Conservation (phyloP, 805 yeast species). For the Candida nitratophila region DNA sequence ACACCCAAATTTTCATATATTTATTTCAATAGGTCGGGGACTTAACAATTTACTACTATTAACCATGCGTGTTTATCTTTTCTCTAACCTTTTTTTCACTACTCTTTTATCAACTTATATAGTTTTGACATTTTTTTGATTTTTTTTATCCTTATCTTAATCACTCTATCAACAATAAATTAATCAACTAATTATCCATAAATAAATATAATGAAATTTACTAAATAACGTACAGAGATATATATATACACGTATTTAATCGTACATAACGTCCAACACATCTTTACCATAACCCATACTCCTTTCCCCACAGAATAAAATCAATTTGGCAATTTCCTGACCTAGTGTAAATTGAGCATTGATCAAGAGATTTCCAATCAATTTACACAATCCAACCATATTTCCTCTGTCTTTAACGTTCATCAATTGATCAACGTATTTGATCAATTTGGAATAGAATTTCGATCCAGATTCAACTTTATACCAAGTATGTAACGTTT, state of each 20-base stretch:
- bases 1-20: too few relatives aligned
- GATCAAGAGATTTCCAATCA: constrained; percentile 33
- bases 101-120: too few relatives aligned
- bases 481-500: constrained; percentile 26
- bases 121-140: too few relatives aligned
- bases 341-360: constrained; percentile 50
- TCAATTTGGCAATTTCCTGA: constrained; percentile 45
- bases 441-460: constrained; percentile 35
- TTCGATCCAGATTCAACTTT: constrained; percentile 25
- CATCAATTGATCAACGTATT: constrained; percentile 33
- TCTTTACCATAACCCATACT: constrained; percentile 41
- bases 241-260: neutral
- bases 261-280: constrained; percentile 47
- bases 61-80: too few relatives aligned
- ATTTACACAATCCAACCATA: constrained; percentile 47
- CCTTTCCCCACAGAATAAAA: constrained; percentile 48
- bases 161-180: too few relatives aligned
- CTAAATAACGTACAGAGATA: neutral
- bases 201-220: too few relatives aligned
- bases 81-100: too few relatives aligned
- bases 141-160: too few relatives aligned
- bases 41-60: too few relatives aligned
- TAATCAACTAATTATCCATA: too few relatives aligned
- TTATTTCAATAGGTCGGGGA: too few relatives aligned
- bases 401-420: constrained; percentile 37